phyloP scores from a whole-genome alignment of 306 rosid species.

The Castanopsis chinensis region DNA sequence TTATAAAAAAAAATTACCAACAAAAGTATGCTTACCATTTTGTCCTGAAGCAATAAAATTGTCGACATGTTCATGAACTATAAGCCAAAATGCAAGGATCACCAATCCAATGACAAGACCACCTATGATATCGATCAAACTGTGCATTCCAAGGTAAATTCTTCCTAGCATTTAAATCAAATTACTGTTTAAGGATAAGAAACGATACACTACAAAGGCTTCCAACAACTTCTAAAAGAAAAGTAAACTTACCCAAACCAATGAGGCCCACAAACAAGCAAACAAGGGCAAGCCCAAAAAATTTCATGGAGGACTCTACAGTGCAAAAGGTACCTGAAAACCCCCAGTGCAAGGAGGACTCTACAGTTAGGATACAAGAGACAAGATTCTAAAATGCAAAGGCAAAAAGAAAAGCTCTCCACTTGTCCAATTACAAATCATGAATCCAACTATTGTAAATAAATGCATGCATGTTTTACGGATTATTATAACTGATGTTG shows the following conservation, averaged over 20 bases:
- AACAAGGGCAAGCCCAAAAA: conserved; percentile 58
- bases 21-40: conserved; percentile 59
- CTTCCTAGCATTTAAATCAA: conserved; percentile 61
- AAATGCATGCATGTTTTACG: conserved; percentile 4
- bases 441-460: not conserved
- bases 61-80: conserved; percentile 60
- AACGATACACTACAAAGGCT: conserved; percentile 15
- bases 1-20: conserved; percentile 7
- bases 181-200: conserved; percentile 18
- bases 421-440: conserved; percentile 19
- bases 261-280: conserved; percentile 68
- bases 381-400: conserved; percentile 13
- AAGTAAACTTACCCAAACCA: conserved; percentile 68
- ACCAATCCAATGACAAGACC: conserved; percentile 71
- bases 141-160: conserved; percentile 98
- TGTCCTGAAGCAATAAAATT: conserved; percentile 69
- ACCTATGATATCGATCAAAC: conserved; percentile 66
- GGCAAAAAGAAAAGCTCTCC: conserved; percentile 16
- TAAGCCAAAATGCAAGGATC: conserved; percentile 79
- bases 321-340: conserved; percentile 78
- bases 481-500: not conserved
- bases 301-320: conserved; percentile 44
- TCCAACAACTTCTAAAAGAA: conserved; percentile 1
- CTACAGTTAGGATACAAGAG: conserved; percentile 21
- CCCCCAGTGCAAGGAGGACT: conserved; percentile 27